Percentiles rank a stretch among this genome's conserved stretches.
Evolutionary conservation across 2,329 filamentous ascomycete species (phyloP).

Genomic region (Dactylellina cionopaga): DNA sequence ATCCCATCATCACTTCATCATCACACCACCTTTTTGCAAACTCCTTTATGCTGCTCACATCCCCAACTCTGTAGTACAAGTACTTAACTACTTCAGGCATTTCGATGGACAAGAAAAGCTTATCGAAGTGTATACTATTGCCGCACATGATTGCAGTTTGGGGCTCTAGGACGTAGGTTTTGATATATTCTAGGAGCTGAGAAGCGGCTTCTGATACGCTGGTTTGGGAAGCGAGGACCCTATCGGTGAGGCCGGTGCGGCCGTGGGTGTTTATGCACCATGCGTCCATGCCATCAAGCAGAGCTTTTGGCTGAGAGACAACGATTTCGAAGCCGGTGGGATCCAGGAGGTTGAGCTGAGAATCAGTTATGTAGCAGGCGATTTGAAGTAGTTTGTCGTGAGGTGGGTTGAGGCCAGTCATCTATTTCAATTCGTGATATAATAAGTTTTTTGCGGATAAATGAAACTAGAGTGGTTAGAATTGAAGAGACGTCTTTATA

Average conservation of each 20-base stretch:
- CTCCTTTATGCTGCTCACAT: conserved; percentile 93
- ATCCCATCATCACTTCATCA: conserved; percentile 68
- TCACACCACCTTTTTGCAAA: conserved; percentile 82
- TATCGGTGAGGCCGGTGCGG: conserved; percentile 80
- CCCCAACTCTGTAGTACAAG: conserved; percentile 88
- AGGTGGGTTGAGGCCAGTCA: conserved; percentile 85
- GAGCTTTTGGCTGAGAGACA: conserved; percentile 76
- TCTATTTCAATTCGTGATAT: conserved; percentile 73
- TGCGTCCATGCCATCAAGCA: conserved; percentile 81
- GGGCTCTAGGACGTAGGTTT: conserved; percentile 73
- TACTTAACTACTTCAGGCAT: conserved; percentile 78
- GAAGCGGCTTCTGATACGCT: conserved; percentile 77
- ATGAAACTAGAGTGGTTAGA: too few relatives aligned
- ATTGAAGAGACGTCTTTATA: conserved; percentile 57
- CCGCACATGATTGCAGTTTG: conserved; percentile 81
- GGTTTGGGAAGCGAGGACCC: conserved; percentile 77
- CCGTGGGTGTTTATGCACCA: conserved; percentile 89
- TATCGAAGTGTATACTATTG: conserved; percentile 92
- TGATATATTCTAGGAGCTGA: conserved; percentile 80
- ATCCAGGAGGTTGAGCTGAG: conserved; percentile 79
- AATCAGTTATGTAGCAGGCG: conserved; percentile 88
- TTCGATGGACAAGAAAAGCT: conserved; percentile 77
- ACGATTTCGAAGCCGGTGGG: conserved; percentile 80
- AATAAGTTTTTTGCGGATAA: too few relatives aligned
- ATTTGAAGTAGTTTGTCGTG: conserved; percentile 89